phyloP scores from a whole-genome alignment of 371 early-diverging fungal species.

The Coemansia sp. region DNA sequence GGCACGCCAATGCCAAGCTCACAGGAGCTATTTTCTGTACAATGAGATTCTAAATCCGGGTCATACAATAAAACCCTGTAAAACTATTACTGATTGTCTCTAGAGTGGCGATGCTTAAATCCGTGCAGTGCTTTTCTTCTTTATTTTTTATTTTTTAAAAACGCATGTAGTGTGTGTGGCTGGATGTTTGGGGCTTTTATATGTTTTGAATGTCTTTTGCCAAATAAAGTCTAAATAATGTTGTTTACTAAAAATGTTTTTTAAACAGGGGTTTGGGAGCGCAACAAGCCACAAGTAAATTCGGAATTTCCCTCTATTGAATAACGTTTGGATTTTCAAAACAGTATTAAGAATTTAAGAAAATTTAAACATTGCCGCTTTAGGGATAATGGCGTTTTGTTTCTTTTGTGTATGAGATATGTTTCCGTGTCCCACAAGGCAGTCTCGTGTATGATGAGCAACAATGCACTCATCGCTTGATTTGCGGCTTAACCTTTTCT shows the following conservation, averaged over 20 bases:
- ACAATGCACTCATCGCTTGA: background rate
- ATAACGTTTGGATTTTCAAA: background rate
- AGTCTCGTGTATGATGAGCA: slow-evolving; percentile 1
- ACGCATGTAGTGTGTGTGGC: background rate
- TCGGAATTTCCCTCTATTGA: background rate
- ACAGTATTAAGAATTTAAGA: background rate
- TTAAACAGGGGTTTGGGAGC: background rate
- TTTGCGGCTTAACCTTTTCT: background rate
- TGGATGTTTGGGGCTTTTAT: slow-evolving; percentile 1
- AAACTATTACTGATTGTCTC: background rate
- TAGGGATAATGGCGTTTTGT: background rate
- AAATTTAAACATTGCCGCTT: too few species aligned
- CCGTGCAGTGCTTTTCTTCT: background rate
- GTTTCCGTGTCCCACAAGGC: background rate
- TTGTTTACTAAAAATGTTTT: slow-evolving; percentile 4
- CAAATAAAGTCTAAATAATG: slow-evolving; percentile 3
- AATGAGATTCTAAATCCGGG: background rate
- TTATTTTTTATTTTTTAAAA: background rate
- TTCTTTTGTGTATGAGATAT: background rate
- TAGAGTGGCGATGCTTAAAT: slow-evolving; percentile 17
- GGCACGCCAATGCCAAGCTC: background rate
- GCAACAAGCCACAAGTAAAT: background rate
- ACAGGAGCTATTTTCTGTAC: background rate
- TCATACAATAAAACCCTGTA: slow-evolving; percentile 1
- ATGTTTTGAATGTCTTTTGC: background rate